Percentiles rank a stretch among this genome's conserved stretches.
phyloP scores from a whole-genome alignment of 2,329 filamentous ascomycete species.

The Diaporthe helianthi region DNA sequence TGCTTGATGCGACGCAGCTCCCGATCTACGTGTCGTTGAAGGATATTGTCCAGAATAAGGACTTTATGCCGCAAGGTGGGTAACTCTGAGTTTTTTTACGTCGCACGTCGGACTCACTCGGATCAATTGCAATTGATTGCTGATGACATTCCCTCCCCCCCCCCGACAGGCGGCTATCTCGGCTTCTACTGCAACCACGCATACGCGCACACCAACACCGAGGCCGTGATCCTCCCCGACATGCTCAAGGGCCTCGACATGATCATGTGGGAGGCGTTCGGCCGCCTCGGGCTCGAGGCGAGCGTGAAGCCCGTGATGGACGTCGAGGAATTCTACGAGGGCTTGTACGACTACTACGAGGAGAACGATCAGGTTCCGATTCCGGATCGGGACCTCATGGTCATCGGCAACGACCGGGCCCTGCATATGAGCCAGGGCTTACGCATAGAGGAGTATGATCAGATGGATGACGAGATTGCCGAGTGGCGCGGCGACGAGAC shows the following conservation, averaged over 20 bases:
- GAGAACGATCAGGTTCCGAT: too few species aligned
- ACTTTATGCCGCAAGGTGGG: not conserved
- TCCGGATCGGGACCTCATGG: not conserved
- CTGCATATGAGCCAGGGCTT: not conserved
- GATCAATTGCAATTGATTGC: too few species aligned
- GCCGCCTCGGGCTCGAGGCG: constrained; percentile 23
- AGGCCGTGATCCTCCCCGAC: constrained; percentile 42
- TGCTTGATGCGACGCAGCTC: constrained; percentile 2
- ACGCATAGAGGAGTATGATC: not conserved
- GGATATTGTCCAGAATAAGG: not conserved
- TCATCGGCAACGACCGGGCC: not conserved
- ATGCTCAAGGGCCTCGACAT: constrained; percentile 56
- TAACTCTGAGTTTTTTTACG: too few species aligned
- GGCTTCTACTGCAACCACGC: constrained; percentile 55
- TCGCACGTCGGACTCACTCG: not conserved
- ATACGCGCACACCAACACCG: constrained; percentile 51
- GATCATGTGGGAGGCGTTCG: constrained; percentile 44
- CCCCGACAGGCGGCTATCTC: constrained; percentile 47
- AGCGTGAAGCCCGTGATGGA: not conserved
- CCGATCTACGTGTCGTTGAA: not conserved
- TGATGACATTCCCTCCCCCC: too few species aligned
- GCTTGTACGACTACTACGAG: too few species aligned
- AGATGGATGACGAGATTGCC: not conserved
- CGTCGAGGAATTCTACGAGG: not conserved
- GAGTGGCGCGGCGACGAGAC: not conserved